Evolutionary conservation across 2,329 filamentous ascomycete species (phyloP).

Genomic region (Fusarium nematophilum): DNA sequence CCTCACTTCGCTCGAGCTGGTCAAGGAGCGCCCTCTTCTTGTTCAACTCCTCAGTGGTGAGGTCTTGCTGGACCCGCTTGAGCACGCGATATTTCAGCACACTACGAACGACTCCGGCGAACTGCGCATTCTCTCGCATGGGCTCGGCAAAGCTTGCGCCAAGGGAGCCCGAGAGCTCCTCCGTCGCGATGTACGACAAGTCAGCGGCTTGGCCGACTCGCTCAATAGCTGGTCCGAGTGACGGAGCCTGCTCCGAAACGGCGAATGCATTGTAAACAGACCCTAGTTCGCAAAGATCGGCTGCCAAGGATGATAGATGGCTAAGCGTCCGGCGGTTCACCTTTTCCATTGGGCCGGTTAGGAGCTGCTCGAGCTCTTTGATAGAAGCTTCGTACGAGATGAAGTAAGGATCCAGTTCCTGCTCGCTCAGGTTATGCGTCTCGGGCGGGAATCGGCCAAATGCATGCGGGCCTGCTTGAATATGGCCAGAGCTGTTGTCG

Average conservation of each 20-base stretch:
- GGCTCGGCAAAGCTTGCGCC: slow-evolving; percentile 96
- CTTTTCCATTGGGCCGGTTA: slow-evolving; percentile 96
- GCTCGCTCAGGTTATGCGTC: slow-evolving; percentile 80
- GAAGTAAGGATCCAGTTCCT: slow-evolving; percentile 96
- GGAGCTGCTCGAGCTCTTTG: slow-evolving; percentile 86
- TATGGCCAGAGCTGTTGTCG: slow-evolving; percentile 51
- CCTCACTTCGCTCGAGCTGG: slow-evolving; percentile 91
- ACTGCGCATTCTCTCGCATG: slow-evolving; percentile 97
- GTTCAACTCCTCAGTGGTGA: slow-evolving; percentile 91
- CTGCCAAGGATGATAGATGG: slow-evolving; percentile 84
- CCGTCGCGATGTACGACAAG: slow-evolving; percentile 93
- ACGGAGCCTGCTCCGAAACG: slow-evolving; percentile 88
- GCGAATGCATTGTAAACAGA: slow-evolving; percentile 98
- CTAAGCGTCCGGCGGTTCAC: slow-evolving; percentile 90
- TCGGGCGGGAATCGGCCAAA: slow-evolving; percentile 87
- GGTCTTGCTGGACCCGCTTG: slow-evolving; percentile 96
- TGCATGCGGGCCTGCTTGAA: slow-evolving; percentile 63
- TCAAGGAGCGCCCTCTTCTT: slow-evolving; percentile 88
- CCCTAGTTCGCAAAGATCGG: slow-evolving; percentile 91
- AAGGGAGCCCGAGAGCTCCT: slow-evolving; percentile 88
- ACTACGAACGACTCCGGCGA: slow-evolving; percentile 90
- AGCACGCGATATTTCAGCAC: slow-evolving; percentile 91
- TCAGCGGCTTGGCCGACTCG: slow-evolving; percentile 94
- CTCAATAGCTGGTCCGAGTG: slow-evolving; percentile 92
- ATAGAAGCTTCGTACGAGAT: slow-evolving; percentile 92